Base-by-base conservation (phyloP, 2,329 filamentous ascomycete genomes). In the Tolypocladium tropicale region DNA sequence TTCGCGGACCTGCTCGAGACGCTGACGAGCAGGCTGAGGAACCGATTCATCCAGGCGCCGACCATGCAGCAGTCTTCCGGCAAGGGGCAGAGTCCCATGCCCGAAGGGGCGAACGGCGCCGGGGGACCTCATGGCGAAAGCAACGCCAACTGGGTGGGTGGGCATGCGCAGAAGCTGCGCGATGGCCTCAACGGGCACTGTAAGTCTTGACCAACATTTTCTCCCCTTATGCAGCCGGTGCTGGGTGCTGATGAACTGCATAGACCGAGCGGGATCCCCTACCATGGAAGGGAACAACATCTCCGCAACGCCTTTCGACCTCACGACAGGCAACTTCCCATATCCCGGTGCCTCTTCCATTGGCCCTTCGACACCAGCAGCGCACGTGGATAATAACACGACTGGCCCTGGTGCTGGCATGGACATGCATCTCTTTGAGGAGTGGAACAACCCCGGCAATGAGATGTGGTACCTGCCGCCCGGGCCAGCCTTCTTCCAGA, bases 1-100 rank as follows among this genome's bases (percentile, higher is more conserved):
- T 94, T 94, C 63, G 88, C 89, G 21, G 88, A 92, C 64, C 79
- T 93, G 52, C 81, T 93, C n/a, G 85, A 91, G 64, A 89, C 86
- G 1, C 74, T 94, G 43, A 91, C 88, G 0, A 85, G 85, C 58
- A 80, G 88, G 28, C 78, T 93, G 59, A 82, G 88, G 55, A 84
- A 85, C 62, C 81, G 88, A 7, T 90, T 94, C 63, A 90, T 83
- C 67, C 88, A 78, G 72, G 86, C 73, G 60, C 80, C 82, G 6
- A 76, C 76, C 5, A 72, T 75, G 58, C 70, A 70, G 52, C 70
- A 73, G 53, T 63, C 66, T 25, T 73, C 74, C 16, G 70, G 67
- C 18, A 74, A 73, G 51, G 73, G 69, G 3, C 73, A 73, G 61
- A 77, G 71, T 56, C 73, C 75, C n/a, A 53, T 70, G 56, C 65